Base-by-base conservation (phyloP, 306 rosid species). In the Glycine tomentella region DNA sequence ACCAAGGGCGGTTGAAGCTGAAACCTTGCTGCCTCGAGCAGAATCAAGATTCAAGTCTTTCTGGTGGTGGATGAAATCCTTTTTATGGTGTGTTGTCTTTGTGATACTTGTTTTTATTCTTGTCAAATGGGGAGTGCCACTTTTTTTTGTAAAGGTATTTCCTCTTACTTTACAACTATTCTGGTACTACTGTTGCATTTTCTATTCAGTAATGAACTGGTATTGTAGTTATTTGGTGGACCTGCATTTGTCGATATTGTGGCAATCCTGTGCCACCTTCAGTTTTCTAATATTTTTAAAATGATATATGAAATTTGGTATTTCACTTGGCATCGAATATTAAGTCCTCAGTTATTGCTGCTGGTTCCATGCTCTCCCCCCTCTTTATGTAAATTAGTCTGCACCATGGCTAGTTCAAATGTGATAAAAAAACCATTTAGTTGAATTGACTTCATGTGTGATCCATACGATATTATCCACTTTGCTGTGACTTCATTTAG, bases 121-220 rank as follows among this genome's bases (percentile, higher is more conserved):
- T 65, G 58, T 87, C 78, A 90, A 90, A 68, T 93, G 97, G 97
- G 97, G 92, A 70, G 77, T 86, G 50, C 97, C 97, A 6, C 90
- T 90, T 77, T 80, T 89, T 81, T 90, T 91, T 48, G 82, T 83
- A 77, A 88, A 91, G 97, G 97, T 93, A 76, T 75, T 83, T 75
- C 66, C 13, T 64, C 46, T 65, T 82, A 3, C 71, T 3, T 75
- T 45, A 33, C 81, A 36, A 70, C 16, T 42, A 73, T n/a, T 70
- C 58, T 53, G 38, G 66, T 31, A 51, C 9, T n/a, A 62, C 66
- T 11, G 17, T 65, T 72, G 66, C 63, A 5, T 13, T 9, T 71
- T 63, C 11, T 63, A 68, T 64, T 9, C 77, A 52, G 74, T 62
- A 62, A 71, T 11, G 34, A 31, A 9, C 13, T 38, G 33, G 17